Base-by-base conservation (phyloP, 257 asterid genomes). In the Eucommia ulmoides region DNA sequence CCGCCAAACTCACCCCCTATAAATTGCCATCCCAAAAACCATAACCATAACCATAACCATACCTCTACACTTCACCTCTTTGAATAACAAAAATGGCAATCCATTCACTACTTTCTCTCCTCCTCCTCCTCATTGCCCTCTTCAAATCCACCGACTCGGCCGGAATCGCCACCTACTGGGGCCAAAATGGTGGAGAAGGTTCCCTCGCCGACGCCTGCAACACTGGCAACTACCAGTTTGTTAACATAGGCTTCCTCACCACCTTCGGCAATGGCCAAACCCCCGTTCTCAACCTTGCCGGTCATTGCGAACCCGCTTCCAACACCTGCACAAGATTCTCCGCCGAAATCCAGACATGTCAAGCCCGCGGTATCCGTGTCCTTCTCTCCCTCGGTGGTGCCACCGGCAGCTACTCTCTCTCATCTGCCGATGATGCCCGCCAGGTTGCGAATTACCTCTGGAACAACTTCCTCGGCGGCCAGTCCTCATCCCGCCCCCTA, bases 121-220 rank as follows among this genome's bases (percentile, higher is more conserved):
- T 61, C 19, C 52, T 73, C 62, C 22, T 74, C 53, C 19, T 58
- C 25, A 20, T 57, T 0, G 54, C 42, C 14, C 10, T 58, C 21
- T 46, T 68, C 63, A 6, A 14, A 14, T n/a, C 50, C 53, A 41
- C 73, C 2, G 15, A 61, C 20, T 55, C 61, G 19, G 56, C 51
- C 7, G 84, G 80, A 45, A 78, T 78, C 22, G 71, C 75, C 20
- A 47, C 58, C 54, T 82, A 82, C 67, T 82, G 85, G 88, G 93
- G 88, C 51, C 88, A 82, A 55, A 54, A 65, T 56, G 82, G 78
- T 10, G 18, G 24, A 3, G 84, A 78, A 68, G 84, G 82, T 0
- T 26, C 50, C 51, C 64, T 82, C 16, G 42, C 69, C 22, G 82
- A 52, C 3, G 52, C 93, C 2, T 78, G 93, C 33, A 63, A 68